Conservation (phyloP, 2,329 filamentous ascomycete genomes). For the Epichloe coenophiala region DNA sequence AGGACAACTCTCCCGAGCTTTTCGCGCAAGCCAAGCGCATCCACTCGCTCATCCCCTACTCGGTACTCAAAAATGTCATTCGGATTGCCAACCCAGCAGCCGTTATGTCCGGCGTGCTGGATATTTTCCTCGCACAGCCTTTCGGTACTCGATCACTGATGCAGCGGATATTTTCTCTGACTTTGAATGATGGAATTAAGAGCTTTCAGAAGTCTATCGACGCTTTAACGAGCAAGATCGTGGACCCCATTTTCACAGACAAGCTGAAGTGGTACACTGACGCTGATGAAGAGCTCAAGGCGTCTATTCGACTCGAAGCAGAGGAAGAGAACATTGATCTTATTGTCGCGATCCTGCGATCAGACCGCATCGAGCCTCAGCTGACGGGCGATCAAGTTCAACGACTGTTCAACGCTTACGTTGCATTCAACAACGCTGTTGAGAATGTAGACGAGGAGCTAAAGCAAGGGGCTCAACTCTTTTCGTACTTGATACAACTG, state of each 20-base stretch:
- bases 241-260: constrained; percentile 62
- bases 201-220: constrained; percentile 82
- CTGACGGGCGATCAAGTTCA: constrained; percentile 65
- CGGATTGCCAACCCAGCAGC: constrained; percentile 90
- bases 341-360: constrained; percentile 71
- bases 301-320: constrained; percentile 60
- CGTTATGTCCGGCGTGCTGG: constrained; percentile 90
- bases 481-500: constrained; percentile 88
- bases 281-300: constrained; percentile 61
- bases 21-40: constrained; percentile 91
- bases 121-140: constrained; percentile 90
- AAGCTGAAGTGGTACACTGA: constrained; percentile 75
- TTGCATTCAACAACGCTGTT: constrained; percentile 89
- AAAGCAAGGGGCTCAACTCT: constrained; percentile 78
- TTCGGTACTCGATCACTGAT: constrained; percentile 82
- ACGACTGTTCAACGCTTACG: constrained; percentile 83
- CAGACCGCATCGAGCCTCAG: constrained; percentile 59
- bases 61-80: constrained; percentile 90
- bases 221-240: constrained; percentile 59
- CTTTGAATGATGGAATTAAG: constrained; percentile 79
- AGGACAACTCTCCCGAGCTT: constrained; percentile 93
- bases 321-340: constrained; percentile 64
- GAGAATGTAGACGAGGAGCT: constrained; percentile 84
- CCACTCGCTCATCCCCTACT: constrained; percentile 88
- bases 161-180: constrained; percentile 88